Conservation (phyloP, 2,329 filamentous ascomycete species). For the Pseudogymnoascus destructans region DNA sequence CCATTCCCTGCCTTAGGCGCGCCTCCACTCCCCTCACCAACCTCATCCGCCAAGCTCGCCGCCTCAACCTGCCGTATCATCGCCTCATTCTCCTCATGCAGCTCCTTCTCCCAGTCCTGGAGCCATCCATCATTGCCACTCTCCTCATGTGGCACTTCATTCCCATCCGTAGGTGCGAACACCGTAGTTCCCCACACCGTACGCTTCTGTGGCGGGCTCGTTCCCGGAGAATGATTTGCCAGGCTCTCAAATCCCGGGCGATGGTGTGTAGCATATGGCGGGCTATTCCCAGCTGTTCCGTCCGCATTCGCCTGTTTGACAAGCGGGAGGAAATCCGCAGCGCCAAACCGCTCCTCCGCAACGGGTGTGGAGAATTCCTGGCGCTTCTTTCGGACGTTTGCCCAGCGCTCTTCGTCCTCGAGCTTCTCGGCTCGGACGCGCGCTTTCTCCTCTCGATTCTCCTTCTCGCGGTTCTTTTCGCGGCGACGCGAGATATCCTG, state of each 20-base stretch:
- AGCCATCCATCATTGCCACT: constrained; percentile 69
- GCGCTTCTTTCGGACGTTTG: constrained; percentile 41
- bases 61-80: constrained; percentile 46
- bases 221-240: constrained; percentile 53
- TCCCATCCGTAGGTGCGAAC: constrained; percentile 37
- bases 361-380: constrained; percentile 29
- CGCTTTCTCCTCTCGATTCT: constrained; percentile 56
- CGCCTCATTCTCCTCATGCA: constrained; percentile 49
- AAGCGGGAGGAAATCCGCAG: constrained; percentile 53
- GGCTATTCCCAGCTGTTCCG: constrained; percentile 34
- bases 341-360: constrained; percentile 33
- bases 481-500: constrained; percentile 49
- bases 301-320: constrained; percentile 31
- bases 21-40: constrained; percentile 21
- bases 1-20: constrained; percentile 16
- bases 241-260: constrained; percentile 53
- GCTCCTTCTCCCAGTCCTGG: constrained; percentile 66
- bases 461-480: constrained; percentile 54
- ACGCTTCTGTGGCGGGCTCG: constrained; percentile 59
- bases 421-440: constrained; percentile 54
- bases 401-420: constrained; percentile 52
- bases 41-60: constrained; percentile 29
- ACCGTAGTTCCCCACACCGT: constrained; percentile 90
- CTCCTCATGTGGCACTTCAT: constrained; percentile 10
- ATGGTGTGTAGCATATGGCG: constrained; percentile 41